Evolutionary conservation across 2,329 filamentous ascomycete species (phyloP).

Genomic region (Penicillium hordei): DNA sequence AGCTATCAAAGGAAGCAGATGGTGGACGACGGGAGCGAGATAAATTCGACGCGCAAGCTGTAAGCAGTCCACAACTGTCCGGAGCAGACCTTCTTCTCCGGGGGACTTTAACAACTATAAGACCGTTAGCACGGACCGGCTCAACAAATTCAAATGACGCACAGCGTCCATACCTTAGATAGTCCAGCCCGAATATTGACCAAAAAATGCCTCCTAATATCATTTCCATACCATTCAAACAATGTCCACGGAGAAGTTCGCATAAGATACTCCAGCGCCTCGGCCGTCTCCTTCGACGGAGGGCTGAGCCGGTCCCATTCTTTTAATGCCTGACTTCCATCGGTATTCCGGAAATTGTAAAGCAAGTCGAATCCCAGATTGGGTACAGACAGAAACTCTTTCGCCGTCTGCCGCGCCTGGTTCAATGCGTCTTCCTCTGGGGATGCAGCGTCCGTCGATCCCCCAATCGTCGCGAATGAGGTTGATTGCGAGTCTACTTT

Average conservation of each 20-base stretch:
- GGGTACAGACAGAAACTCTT: constrained; percentile 41
- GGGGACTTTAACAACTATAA: constrained; percentile 28
- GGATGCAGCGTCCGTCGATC: constrained; percentile 12
- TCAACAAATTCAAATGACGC: background rate
- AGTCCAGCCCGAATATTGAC: constrained; percentile 38
- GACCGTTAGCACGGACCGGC: constrained; percentile 4
- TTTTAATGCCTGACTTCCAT: constrained; percentile 31
- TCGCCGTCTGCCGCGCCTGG: constrained; percentile 44
- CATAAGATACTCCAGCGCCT: constrained; percentile 37
- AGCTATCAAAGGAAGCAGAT: constrained; percentile 33
- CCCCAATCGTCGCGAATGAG: constrained; percentile 12
- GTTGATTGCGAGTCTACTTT: constrained; percentile 18
- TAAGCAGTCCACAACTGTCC: constrained; percentile 37
- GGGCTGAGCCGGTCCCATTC: constrained; percentile 32
- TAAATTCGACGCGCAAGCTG: constrained; percentile 41
- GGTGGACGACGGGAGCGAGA: constrained; percentile 36
- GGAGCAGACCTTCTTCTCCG: constrained; percentile 29
- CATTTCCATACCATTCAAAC: constrained; percentile 46
- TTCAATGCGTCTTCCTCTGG: constrained; percentile 40
- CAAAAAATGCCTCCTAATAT: constrained; percentile 46
- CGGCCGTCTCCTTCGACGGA: constrained; percentile 31
- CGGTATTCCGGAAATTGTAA: constrained; percentile 22
- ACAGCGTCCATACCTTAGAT: constrained; percentile 29
- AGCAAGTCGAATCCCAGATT: constrained; percentile 36
- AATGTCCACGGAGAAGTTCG: constrained; percentile 31